Percentiles rank a stretch among this genome's conserved stretches.
Evolutionary conservation across 2,329 filamentous ascomycete species (phyloP).

Genomic region (Alternaria gansuensis): DNA sequence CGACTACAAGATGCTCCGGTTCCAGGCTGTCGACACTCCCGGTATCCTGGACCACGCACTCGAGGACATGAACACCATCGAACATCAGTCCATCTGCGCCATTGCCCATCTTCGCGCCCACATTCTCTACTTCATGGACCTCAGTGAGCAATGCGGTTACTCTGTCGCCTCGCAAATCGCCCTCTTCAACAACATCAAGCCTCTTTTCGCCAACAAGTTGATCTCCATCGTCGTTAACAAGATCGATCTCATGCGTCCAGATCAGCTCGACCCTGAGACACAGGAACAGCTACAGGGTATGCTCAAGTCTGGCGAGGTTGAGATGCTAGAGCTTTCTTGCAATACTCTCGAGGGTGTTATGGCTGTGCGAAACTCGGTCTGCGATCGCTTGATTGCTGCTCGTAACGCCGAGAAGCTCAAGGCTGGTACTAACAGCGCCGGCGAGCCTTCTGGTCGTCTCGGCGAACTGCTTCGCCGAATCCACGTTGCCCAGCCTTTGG

Average conservation of each 20-base stretch:
- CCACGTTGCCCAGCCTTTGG: slow-evolving; percentile 94
- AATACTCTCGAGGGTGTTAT: slow-evolving; percentile 94
- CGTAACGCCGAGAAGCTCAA: slow-evolving; percentile 96
- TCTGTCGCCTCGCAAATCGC: slow-evolving; percentile 91
- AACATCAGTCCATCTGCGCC: slow-evolving; percentile 98
- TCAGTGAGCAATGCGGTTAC: slow-evolving; percentile 96
- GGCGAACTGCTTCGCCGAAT: slow-evolving; percentile 93
- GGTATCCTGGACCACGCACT: slow-evolving; percentile 97
- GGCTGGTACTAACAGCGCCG: slow-evolving; percentile 78
- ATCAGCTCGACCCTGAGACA: slow-evolving; percentile 82
- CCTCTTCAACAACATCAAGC: slow-evolving; percentile 92
- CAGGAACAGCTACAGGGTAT: slow-evolving; percentile 81
- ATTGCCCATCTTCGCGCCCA: slow-evolving; percentile 96
- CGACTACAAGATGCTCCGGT: slow-evolving; percentile 92
- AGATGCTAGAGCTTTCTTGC: slow-evolving; percentile 92
- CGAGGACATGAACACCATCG: slow-evolving; percentile 98
- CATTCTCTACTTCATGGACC: slow-evolving; percentile 97
- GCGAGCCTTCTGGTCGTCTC: slow-evolving; percentile 79
- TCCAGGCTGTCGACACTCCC: slow-evolving; percentile 96
- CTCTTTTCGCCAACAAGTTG: slow-evolving; percentile 95
- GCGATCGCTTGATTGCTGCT: slow-evolving; percentile 90
- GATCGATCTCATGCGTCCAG: slow-evolving; percentile 88
- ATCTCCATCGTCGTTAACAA: slow-evolving; percentile 99
- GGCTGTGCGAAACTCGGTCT: slow-evolving; percentile 92
- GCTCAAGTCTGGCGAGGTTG: slow-evolving; percentile 86